Evolutionary conservation across 1,284 basidiomycete genomes (phyloP), one percentile per base, ranked within the genome.

Genomic region (Pholiota adiposa): DNA sequence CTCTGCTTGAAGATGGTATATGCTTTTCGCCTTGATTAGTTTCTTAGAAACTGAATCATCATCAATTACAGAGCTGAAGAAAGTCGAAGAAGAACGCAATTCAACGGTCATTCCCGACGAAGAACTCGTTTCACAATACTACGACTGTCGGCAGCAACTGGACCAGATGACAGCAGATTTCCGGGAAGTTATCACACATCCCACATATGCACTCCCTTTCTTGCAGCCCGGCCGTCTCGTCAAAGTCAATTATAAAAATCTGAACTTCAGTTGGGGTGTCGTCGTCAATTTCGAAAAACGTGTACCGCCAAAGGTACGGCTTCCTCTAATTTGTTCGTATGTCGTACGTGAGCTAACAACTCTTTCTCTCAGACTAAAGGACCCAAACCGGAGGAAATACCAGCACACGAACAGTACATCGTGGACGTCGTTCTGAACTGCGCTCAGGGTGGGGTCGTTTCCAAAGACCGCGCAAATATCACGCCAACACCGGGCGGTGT

Each of bases 211-310:
- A 23, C 76, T 99, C 23, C 96, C 97, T 0, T 99, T 98, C 83
- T 80, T 99, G 14, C 93, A 98, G 73, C 83, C 92, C 25, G 97
- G 97, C 41, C 88, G 97, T 7, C 80, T 99, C 19, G 92, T 98
- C 48, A 92, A 92, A 69, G 85, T 99, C 67, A 91, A 92, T 69
- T 85, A 97, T 70, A 87, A 90, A 59, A 89, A 92, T 55, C 79
- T 91, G 25, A 93, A 99, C 76, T 99, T 97, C 75, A 97, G 96
- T 5, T 99, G 97, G 97, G 96, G 96, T 51, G 86, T 93, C 33
- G 87, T 98, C 43, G 86, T 98, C 67, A 96, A 94, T 69, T 98
- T 91, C 72, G 90, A 94, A 73, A 98, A 97, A 77, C 86, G 94
- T 2, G 67, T 86, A 29, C 84, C 85, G 51, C 81, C 90, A 52